A percentile compares a stretch with the other conserved stretches of the same genome.
phyloP scores from a whole-genome alignment of 768 basidiomycete genomes.

The Hericium coralloides region DNA sequence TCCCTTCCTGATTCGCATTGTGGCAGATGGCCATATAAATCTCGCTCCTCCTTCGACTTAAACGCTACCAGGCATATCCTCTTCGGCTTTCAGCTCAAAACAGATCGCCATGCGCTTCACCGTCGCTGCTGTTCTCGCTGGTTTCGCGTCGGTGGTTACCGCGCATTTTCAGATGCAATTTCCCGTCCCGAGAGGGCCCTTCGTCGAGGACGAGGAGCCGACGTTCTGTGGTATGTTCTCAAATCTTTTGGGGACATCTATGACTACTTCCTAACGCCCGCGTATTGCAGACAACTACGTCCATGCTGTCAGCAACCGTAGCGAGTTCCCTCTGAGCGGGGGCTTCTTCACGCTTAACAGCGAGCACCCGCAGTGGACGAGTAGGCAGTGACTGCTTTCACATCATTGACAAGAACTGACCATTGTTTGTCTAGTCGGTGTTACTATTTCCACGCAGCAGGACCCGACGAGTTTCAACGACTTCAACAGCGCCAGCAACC shows the following conservation, averaged over 20 bases:
- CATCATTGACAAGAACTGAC: neutral
- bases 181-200: conserved; percentile 63
- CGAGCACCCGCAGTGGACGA: conserved; percentile 53
- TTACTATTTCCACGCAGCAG: conserved; percentile 43
- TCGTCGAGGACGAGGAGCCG: conserved; percentile 49
- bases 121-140: conserved; percentile 26
- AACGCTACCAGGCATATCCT: neutral
- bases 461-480: conserved; percentile 56
- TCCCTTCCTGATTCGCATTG: neutral
- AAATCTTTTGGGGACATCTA: neutral
- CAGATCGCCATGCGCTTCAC: conserved; percentile 25
- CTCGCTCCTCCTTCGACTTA: neutral
- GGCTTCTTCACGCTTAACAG: conserved; percentile 58
- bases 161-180: conserved; percentile 81
- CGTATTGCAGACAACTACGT: conserved; percentile 51
- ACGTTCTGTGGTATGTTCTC: conserved; percentile 57
- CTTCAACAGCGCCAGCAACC: conserved; percentile 40
- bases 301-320: conserved; percentile 43
- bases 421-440: conserved; percentile 31
- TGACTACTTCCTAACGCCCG: neutral
- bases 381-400: conserved; percentile 27
- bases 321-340: conserved; percentile 56
- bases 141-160: conserved; percentile 33
- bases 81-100: neutral
- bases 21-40: neutral